Percentiles rank a stretch among this genome's conserved stretches.
Conservation (phyloP, 2,329 filamentous ascomycete species). For the Fusarium subtropicale region DNA sequence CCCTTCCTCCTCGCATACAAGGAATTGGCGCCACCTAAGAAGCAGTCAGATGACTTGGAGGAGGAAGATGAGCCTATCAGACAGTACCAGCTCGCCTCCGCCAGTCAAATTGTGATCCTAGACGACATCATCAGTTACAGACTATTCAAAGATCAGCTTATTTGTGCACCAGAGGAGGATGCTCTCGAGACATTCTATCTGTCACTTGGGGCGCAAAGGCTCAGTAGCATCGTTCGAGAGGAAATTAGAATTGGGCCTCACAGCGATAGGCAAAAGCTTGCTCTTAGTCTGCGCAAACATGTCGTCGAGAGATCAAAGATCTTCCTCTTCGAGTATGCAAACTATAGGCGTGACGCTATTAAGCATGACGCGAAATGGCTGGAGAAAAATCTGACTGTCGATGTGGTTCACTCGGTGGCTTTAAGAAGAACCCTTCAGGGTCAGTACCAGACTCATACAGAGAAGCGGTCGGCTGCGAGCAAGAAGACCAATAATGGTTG, state of each 20-base stretch:
- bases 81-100: conserved; percentile 81
- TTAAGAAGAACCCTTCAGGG: conserved; percentile 81
- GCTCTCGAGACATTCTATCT: conserved; percentile 85
- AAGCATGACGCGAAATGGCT: conserved; percentile 92
- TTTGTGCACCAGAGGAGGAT: conserved; percentile 93
- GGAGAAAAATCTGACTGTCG: conserved; percentile 83
- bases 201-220: conserved; percentile 78
- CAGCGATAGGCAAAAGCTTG: conserved; percentile 74
- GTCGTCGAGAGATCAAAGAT: conserved; percentile 89
- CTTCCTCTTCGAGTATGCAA: conserved; percentile 81
- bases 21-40: conserved; percentile 68
- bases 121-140: conserved; percentile 92
- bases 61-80: conserved; percentile 75
- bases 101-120: conserved; percentile 79
- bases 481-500: conserved; percentile 65
- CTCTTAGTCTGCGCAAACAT: conserved; percentile 77
- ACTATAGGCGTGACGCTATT: conserved; percentile 80
- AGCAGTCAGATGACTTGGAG: conserved; percentile 62
- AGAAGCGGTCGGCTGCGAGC: conserved; percentile 80
- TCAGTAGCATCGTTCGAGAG: conserved; percentile 83
- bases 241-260: conserved; percentile 77
- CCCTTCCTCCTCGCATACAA: conserved; percentile 86
- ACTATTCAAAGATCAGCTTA: conserved; percentile 84
- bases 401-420: conserved; percentile 81
- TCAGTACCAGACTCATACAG: conserved; percentile 74